Base-by-base conservation (phyloP, 192 early-diverging fungal species). In the Entomortierella chlamydospora region DNA sequence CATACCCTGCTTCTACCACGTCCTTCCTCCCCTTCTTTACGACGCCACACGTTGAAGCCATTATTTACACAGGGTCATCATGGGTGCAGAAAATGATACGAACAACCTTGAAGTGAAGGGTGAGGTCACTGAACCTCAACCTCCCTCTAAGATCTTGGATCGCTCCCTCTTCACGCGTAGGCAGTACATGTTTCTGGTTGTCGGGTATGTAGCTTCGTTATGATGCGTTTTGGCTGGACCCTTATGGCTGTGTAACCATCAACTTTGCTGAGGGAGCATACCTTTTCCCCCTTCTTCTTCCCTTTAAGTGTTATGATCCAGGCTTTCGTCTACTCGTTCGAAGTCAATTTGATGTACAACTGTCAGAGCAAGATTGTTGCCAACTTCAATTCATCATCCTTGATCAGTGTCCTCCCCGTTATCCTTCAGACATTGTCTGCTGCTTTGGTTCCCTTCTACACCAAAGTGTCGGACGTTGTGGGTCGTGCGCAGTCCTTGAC, bases 391-490 rank as follows among this genome's bases (percentile, higher is more conserved):
- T 42, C n/a, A 0, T 58, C 73, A 0, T 78, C 73, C 8, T 25
- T 68, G 10, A n/a, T 54, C 23, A 63, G 57, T 47, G 22, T 69
- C 22, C 56, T 78, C 2, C 73, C 73, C 61, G 64, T 61, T 15
- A 78, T 78, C 37, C 73, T 78, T 47, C 73, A 78, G 61, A 78
- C 64, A 58, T 31, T 78, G 33, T 78, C 73, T 5, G 73, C 73
- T 1, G 73, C 73, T 33, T 43, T 78, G n/a, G 73, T 78, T 1
- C 73, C 73, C 28, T 78, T 78, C 30, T 78, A 78, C 33, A 69
- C 66, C 42, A 78, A 78, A 43, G 65, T 78, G 10, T 69, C 66
- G 1, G 73, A 78, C 67, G 73, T 78, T 28, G 43, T 68, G n/a
- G 73, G 73, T 18, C 65, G 73, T 54, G 73, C 73, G 4, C 33